Percentiles rank a stretch among this genome's conserved stretches.
phyloP scores from a whole-genome alignment of 371 early-diverging fungal genomes.

The Apophysomyces ossiformis region DNA sequence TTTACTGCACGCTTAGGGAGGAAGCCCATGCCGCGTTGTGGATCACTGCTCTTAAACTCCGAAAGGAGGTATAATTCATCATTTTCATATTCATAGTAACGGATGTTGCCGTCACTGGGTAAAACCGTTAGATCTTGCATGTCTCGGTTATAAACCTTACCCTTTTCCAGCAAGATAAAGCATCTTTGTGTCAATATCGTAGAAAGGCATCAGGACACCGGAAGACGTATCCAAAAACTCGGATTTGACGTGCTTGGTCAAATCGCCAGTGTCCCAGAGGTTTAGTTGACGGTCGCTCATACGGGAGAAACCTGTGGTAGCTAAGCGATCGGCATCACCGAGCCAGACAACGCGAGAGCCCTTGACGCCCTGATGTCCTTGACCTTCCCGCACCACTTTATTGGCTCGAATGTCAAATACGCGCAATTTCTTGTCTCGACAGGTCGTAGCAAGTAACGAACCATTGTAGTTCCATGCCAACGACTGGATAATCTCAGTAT shows the following conservation, averaged over 20 bases:
- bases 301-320: slow-evolving; percentile 93
- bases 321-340: slow-evolving; percentile 81
- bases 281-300: slow-evolving; percentile 92
- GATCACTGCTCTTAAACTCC: slow-evolving; percentile 89
- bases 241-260: slow-evolving; percentile 80
- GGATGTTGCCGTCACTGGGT: slow-evolving; percentile 95
- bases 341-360: slow-evolving; percentile 94
- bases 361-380: slow-evolving; percentile 95
- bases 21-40: slow-evolving; percentile 91
- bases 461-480: slow-evolving; percentile 92
- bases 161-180: slow-evolving; percentile 96
- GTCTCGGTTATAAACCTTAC: slow-evolving; percentile 32
- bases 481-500: slow-evolving; percentile 91
- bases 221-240: slow-evolving; percentile 90
- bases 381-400: slow-evolving; percentile 80
- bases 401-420: slow-evolving; percentile 92
- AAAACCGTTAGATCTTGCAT: slow-evolving; percentile 15
- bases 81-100: slow-evolving; percentile 95
- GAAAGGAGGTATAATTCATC: slow-evolving; percentile 80
- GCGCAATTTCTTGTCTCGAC: slow-evolving; percentile 95
- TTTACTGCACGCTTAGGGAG: slow-evolving; percentile 93
- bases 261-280: slow-evolving; percentile 83
- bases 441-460: slow-evolving; percentile 85
- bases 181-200: slow-evolving; percentile 87
- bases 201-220: slow-evolving; percentile 96